Percentiles rank a stretch among this genome's conserved stretches.
These are phyloP conservation scores for Colletotrichum sp. DNA, from an alignment of 2,329 filamentous ascomycete species.

Conservation along the genomic window DNA sequence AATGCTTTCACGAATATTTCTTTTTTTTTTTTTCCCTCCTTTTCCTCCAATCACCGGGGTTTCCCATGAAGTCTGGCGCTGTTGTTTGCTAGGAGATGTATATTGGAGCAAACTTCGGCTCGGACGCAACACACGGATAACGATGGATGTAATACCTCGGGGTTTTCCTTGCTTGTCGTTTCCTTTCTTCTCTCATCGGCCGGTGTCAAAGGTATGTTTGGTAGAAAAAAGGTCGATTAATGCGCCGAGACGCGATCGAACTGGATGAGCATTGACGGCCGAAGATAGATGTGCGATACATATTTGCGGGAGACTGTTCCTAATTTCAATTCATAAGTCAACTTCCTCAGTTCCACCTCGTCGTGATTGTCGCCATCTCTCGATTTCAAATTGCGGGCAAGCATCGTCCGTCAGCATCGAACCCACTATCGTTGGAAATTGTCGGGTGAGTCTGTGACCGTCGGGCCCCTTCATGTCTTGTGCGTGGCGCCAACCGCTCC, in stretches of 20 bases:
- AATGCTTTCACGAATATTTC: neutral
- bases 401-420: neutral
- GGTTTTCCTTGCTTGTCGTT: neutral
- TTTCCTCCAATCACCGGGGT: neutral
- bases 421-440: neutral
- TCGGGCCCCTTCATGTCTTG: neutral
- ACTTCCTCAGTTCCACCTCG: neutral
- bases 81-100: neutral
- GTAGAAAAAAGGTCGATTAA: constrained; percentile 16
- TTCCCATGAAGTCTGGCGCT: neutral
- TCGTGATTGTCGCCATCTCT: neutral
- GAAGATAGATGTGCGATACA: constrained; percentile 7
- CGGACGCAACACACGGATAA: neutral
- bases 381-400: neutral
- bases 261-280: constrained; percentile 1
- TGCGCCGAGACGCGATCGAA: constrained; percentile 3
- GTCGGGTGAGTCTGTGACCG: neutral
- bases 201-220: constrained; percentile 9
- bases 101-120: neutral
- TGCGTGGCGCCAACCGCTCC: neutral
- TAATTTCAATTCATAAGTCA: neutral
- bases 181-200: neutral
- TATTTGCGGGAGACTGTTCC: neutral
- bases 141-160: constrained; percentile 4
- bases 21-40: neutral